phyloP scores from a whole-genome alignment of 176 grass and related monocot species.

The Ananas comosus region DNA sequence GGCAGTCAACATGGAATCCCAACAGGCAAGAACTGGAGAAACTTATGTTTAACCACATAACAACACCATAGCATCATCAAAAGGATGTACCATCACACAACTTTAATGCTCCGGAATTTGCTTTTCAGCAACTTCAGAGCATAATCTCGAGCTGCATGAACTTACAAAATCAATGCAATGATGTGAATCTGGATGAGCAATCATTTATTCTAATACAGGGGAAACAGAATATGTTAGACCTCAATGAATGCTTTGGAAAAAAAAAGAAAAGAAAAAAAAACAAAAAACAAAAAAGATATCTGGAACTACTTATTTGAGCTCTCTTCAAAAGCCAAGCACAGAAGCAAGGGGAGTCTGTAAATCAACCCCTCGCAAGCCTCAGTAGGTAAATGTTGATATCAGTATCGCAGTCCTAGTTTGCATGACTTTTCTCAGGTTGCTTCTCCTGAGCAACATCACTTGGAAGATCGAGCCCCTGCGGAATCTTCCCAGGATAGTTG shows the following conservation, averaged over 20 bases:
- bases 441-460: conserved; percentile 34
- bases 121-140: no score
- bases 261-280: no score
- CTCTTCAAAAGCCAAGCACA: neutral
- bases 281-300: neutral
- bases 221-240: neutral
- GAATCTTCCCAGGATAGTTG: conserved; percentile 63
- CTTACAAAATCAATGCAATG: neutral
- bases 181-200: neutral
- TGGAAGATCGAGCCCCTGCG: conserved; percentile 35
- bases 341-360: no score
- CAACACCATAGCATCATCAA: no score
- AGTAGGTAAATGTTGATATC: neutral
- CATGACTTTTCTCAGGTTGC: conserved; percentile 1
- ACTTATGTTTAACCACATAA: no score
- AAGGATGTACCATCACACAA: no score
- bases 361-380: no score
- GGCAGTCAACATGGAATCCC: no score
- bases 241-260: conserved; percentile 1
- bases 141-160: no score
- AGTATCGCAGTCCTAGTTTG: conserved; percentile 8
- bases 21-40: no score
- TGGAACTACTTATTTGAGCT: neutral
- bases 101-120: no score
- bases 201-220: no score